phyloP scores from a whole-genome alignment of 1,284 basidiomycete genomes.

The Inonotus obliquus region DNA sequence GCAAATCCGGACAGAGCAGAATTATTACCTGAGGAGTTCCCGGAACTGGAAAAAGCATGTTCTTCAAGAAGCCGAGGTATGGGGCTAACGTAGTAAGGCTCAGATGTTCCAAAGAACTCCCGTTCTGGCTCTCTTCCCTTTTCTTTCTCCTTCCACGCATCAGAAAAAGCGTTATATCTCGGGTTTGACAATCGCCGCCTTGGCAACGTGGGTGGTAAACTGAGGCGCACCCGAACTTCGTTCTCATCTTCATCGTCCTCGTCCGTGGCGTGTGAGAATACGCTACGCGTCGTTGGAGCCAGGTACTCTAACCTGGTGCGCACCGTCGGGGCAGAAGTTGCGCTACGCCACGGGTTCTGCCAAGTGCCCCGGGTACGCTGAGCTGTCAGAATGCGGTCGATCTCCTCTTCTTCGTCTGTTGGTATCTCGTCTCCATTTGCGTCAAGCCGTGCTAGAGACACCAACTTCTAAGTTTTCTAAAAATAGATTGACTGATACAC shows the following conservation, averaged over 20 bases:
- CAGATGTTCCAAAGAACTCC: constrained; percentile 21
- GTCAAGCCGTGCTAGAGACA: constrained; percentile 44
- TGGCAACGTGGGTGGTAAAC: background rate
- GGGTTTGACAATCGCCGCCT: background rate
- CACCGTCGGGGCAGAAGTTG: constrained; percentile 19
- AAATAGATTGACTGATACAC: constrained; percentile 21
- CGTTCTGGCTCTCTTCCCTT: constrained; percentile 8
- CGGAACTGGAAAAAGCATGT: constrained; percentile 33
- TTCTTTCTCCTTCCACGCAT: background rate
- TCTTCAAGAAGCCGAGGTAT: constrained; percentile 47
- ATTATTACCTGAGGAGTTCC: constrained; percentile 17
- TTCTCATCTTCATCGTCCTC: constrained; percentile 2
- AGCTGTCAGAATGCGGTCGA: constrained; percentile 31
- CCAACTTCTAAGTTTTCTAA: constrained; percentile 13
- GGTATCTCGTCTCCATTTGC: constrained; percentile 53
- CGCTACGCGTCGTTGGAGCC: constrained; percentile 10
- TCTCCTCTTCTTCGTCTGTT: constrained; percentile 44
- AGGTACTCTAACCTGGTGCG: constrained; percentile 12
- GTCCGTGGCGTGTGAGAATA: background rate
- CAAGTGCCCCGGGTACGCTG: constrained; percentile 9
- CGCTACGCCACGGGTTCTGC: constrained; percentile 5
- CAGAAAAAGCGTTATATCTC: background rate
- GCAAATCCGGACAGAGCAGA: constrained; percentile 19
- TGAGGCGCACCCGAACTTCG: background rate
- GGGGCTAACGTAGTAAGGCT: constrained; percentile 33